Evolutionary conservation across 1,284 basidiomycete species (phyloP).

Genomic region (Xerocomus amazonicus): DNA sequence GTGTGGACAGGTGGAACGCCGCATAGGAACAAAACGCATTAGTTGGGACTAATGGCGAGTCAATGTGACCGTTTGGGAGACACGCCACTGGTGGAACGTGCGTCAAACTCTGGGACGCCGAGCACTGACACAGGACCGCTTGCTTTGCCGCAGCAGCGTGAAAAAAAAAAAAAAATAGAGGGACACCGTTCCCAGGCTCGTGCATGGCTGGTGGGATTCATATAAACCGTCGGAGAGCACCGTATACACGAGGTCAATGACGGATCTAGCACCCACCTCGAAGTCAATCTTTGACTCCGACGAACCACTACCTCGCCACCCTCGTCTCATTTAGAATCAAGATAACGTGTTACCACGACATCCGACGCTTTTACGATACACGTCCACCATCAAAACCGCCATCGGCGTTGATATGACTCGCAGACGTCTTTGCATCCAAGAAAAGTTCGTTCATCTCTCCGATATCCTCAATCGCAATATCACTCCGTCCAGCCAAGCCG

Average conservation of each 20-base stretch:
- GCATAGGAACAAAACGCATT: conserved; percentile 7
- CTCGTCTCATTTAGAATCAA: background rate
- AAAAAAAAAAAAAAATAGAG: background rate
- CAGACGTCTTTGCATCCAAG: conserved; percentile 87
- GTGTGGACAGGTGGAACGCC: conserved; percentile 6
- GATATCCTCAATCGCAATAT: conserved; percentile 86
- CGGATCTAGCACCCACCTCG: conserved; percentile 11
- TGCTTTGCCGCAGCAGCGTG: conserved; percentile 13
- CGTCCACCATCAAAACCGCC: conserved; percentile 40
- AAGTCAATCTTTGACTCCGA: conserved; percentile 10
- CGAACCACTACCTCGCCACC: background rate
- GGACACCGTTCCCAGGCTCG: background rate
- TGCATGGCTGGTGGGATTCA: background rate
- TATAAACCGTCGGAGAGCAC: too few species aligned
- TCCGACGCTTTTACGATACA: conserved; percentile 22
- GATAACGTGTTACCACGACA: conserved; percentile 5
- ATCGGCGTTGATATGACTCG: conserved; percentile 48
- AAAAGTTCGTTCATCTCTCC: conserved; percentile 92
- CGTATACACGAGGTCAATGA: conserved; percentile 9
- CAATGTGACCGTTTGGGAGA: conserved; percentile 3
- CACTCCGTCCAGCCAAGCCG: conserved; percentile 68
- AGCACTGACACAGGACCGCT: conserved; percentile 15
- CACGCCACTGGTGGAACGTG: conserved; percentile 25
- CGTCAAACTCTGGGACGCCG: conserved; percentile 1
- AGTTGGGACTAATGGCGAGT: background rate